These are phyloP conservation scores for Dactylis glomerata DNA, from an alignment of 176 grass and related monocot genomes.

Conservation along the genomic window DNA sequence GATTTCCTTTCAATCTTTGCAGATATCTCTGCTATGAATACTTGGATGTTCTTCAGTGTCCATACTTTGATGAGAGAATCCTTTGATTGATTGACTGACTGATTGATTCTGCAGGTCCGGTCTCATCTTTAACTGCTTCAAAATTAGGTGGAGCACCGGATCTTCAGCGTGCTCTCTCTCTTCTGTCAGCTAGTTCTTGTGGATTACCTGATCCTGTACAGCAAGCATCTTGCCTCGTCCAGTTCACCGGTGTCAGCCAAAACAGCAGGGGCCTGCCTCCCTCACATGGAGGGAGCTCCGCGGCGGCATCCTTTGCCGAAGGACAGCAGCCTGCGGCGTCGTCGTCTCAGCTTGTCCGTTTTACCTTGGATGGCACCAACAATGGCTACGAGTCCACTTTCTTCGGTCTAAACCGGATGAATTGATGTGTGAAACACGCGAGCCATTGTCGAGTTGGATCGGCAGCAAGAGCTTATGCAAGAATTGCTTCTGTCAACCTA, in stretches of 20 bases:
- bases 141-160: constrained; percentile 89
- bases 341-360: constrained; percentile 34
- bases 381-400: constrained; percentile 36
- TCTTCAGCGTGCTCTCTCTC: constrained; percentile 97
- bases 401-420: constrained; percentile 41
- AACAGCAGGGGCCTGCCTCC: constrained; percentile 28
- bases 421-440: neutral
- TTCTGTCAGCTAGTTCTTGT: constrained; percentile 88
- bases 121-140: constrained; percentile 51
- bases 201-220: constrained; percentile 50
- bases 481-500: constrained; percentile 16
- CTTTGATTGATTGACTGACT: neutral
- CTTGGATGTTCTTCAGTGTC: constrained; percentile 4
- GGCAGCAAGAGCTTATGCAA: constrained; percentile 16
- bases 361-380: constrained; percentile 33
- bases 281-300: constrained; percentile 35
- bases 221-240: constrained; percentile 42
- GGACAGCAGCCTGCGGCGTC: constrained; percentile 22
- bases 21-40: constrained; percentile 1
- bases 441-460: constrained; percentile 1
- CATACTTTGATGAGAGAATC: neutral
- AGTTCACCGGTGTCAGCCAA: constrained; percentile 40
- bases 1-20: neutral
- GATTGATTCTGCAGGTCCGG: constrained; percentile 44
- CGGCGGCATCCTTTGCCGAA: constrained; percentile 21